phyloP scores from a whole-genome alignment of 495 filamentous ascomycete species.

The Aspergillus olivimuriae region DNA sequence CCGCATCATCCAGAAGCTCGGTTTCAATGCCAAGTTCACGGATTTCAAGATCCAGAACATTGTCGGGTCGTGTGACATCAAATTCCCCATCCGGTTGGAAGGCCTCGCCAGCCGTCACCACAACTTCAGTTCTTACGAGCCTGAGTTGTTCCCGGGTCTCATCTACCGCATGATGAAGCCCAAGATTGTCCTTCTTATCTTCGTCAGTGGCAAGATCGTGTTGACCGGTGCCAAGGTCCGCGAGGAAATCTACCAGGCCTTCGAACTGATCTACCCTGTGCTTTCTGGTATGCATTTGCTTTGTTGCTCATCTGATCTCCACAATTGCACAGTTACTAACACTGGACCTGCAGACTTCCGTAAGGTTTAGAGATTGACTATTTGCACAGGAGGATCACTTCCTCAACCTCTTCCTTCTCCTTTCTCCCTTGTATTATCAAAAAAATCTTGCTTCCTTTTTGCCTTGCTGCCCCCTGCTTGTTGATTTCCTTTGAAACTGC shows the following conservation, averaged over 20 bases:
- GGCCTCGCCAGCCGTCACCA: slow-evolving; percentile 94
- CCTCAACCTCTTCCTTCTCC: slow-evolving; percentile 34
- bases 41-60: slow-evolving; percentile 99
- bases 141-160: slow-evolving; percentile 95
- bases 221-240: slow-evolving; percentile 96
- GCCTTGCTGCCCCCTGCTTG: slow-evolving; percentile 3
- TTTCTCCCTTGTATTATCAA: slow-evolving; percentile 53
- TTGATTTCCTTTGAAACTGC: no score
- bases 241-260: slow-evolving; percentile 98
- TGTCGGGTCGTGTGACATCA: slow-evolving; percentile 97
- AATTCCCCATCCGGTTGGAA: slow-evolving; percentile 97
- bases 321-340: slow-evolving; percentile 19
- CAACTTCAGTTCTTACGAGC: slow-evolving; percentile 98
- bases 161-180: slow-evolving; percentile 99
- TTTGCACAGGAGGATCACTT: slow-evolving; percentile 20
- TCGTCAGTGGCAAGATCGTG: slow-evolving; percentile 98
- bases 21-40: slow-evolving; percentile 99
- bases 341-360: slow-evolving; percentile 58
- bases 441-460: slow-evolving; percentile 27
- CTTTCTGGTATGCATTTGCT: slow-evolving; percentile 62
- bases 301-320: not conserved
- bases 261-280: slow-evolving; percentile 98
- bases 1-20: slow-evolving; percentile 98
- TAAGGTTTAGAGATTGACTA: slow-evolving; percentile 45
- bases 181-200: slow-evolving; percentile 98